Evolutionary conservation across 2,329 filamentous ascomycete genomes (phyloP), one percentile per base, ranked within the genome.

Genomic region (Pyrenochaeta sp.): DNA sequence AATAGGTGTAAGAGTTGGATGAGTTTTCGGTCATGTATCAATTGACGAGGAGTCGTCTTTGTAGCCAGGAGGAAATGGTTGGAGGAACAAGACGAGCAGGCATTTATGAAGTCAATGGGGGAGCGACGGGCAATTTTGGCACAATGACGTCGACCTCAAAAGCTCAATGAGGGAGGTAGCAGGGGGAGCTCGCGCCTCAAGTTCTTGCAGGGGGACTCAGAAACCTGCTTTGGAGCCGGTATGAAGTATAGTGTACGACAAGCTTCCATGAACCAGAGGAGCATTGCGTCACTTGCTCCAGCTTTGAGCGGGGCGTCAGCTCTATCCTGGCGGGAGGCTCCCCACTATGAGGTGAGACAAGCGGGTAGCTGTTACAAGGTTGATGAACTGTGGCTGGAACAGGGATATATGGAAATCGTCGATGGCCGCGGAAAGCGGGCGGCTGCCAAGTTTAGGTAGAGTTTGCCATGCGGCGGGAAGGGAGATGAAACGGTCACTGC

Each of bases 11-110:
- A 63, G 75, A 75, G 64, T 75, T 75, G 58, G 73, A 74, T 46
- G 77, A 77, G 63, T 79, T 77, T 68, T 76, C 77, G 68, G 77
- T 78, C 80, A 82, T 82, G 74, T 78, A 80, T 75, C 68, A 64
- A 62, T 71, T 69, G 70, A 73, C 71, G 70, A 70, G 62, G 56
- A 62, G 51, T 70, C 69, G 68, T 69, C 67, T 72, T 69, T 66
- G 65, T 66, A 72, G 56, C 52, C 58, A 51, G 50, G 60, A 58
- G 31, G 33, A 41, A 42, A 42, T 49, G 45, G 51, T 43, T 37
- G 49, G 45, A 59, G 64, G 58, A 50, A 49, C 47, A 52, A 58
- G 59, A 56, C 54, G 55, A 49, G 56, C 60, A 57, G 54, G 61
- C 60, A 61, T 71, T 73, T 74, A 74, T 74, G 69, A 64, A 53